phyloP scores from a whole-genome alignment of 176 grass and related monocot genomes.

The Dactylis glomerata region DNA sequence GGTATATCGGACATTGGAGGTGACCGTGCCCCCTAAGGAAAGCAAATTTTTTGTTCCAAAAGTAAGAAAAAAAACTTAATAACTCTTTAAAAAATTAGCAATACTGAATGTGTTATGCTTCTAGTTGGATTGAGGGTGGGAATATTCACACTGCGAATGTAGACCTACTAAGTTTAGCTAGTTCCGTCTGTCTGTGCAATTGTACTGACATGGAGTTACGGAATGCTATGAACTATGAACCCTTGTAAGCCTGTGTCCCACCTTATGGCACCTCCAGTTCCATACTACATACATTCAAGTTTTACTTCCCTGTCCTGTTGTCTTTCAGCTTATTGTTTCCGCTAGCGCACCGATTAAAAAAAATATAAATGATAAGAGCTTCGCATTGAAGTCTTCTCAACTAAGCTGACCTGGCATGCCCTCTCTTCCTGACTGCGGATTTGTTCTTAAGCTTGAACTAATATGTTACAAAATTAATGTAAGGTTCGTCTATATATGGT shows the following conservation, averaged over 20 bases:
- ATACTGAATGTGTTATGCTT: not conserved
- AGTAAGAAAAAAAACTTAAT: not conserved
- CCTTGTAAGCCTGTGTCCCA: not conserved
- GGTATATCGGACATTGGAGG: not conserved
- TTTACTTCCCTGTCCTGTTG: not conserved
- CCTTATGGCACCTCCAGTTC: not conserved
- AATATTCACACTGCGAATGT: not conserved
- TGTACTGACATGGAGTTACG: not conserved
- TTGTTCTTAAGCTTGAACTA: not conserved
- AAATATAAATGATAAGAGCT: not conserved
- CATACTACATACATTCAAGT: not conserved
- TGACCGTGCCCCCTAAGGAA: not conserved
- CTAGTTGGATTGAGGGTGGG: not conserved
- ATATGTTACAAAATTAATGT: constrained; percentile 15
- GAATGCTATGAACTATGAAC: not conserved
- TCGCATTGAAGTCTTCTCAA: not conserved
- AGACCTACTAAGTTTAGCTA: not conserved
- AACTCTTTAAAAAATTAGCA: not conserved
- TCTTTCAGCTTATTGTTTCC: not conserved
- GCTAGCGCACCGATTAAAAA: too few species aligned
- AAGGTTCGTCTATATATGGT: not conserved
- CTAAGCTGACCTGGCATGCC: not conserved
- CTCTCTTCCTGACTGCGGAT: not conserved
- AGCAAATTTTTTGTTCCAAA: not conserved
- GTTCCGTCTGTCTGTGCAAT: not conserved